phyloP scores from a whole-genome alignment of 176 grass and related monocot species.

The Rhynchospora pubera region DNA sequence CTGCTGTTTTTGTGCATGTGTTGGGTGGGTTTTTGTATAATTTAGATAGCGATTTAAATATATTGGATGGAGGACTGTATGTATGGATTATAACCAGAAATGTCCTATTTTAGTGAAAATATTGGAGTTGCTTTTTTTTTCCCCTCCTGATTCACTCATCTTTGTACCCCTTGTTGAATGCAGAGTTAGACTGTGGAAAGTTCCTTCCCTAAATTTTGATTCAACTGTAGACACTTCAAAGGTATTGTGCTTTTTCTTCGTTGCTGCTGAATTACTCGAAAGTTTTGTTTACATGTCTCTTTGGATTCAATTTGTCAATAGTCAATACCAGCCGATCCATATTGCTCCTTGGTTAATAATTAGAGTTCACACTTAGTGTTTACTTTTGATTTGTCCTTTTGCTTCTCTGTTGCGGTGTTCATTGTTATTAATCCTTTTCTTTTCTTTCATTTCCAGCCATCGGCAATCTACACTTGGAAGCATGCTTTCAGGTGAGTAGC shows the following conservation, averaged over 20 bases:
- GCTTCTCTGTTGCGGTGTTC: neutral
- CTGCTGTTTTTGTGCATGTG: neutral
- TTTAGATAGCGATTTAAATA: neutral
- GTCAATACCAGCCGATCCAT: neutral
- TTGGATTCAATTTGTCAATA: slow-evolving; percentile 21
- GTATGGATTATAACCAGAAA: neutral
- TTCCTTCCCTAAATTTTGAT: slow-evolving; percentile 57
- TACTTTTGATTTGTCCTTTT: neutral
- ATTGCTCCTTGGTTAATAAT: no score
- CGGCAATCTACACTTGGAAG: slow-evolving; percentile 79
- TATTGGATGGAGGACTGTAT: neutral
- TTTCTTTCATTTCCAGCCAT: slow-evolving; percentile 44
- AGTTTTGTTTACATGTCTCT: slow-evolving; percentile 3
- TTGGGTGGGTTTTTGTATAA: neutral
- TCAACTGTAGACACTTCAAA: slow-evolving; percentile 39
- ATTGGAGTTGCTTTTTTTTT: neutral
- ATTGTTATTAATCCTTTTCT: neutral
- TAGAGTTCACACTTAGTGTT: no score
- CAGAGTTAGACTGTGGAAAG: slow-evolving; percentile 88
- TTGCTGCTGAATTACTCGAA: neutral
- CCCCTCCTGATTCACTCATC: slow-evolving; percentile 5
- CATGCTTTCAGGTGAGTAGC: slow-evolving; percentile 77
- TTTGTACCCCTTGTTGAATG: slow-evolving; percentile 17
- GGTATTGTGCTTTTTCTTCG: slow-evolving; percentile 32
- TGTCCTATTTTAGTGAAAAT: slow-evolving; percentile 4